Percentiles rank a stretch among this genome's conserved stretches.
phyloP scores from a whole-genome alignment of 345 rosid species.

The Hibiscus trionum region DNA sequence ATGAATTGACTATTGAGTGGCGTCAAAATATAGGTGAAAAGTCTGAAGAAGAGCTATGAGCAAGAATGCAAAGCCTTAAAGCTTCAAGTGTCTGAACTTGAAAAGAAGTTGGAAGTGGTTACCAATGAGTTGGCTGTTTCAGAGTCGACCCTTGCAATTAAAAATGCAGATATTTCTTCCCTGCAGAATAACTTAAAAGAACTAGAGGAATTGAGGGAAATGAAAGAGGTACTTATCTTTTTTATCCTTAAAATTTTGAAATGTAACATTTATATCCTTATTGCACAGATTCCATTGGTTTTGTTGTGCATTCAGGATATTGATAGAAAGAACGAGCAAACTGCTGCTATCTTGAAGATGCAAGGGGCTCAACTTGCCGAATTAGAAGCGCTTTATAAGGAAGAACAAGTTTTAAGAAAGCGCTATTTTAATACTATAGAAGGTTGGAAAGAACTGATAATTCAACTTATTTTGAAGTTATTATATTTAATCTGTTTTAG shows the following conservation, averaged over 20 bases:
- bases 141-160: conserved; percentile 45
- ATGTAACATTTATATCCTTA: background rate
- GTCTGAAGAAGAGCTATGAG: conserved; percentile 46
- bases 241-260: background rate
- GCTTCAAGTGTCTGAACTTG: conserved; percentile 55
- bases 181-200: conserved; percentile 70
- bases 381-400: conserved; percentile 76
- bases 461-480: background rate
- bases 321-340: conserved; percentile 93
- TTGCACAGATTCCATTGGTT: background rate
- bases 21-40: conserved; percentile 39
- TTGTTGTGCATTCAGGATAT: conserved; percentile 54
- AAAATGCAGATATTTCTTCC: conserved; percentile 42
- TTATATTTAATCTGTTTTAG: background rate
- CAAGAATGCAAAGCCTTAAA: conserved; percentile 58
- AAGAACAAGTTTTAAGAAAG: conserved; percentile 83
- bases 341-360: conserved; percentile 94
- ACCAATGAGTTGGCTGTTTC: conserved; percentile 43
- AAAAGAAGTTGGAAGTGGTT: conserved; percentile 50
- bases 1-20: conserved; percentile 39
- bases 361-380: conserved; percentile 91
- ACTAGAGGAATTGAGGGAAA: conserved; percentile 81
- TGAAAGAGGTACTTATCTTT: conserved; percentile 68
- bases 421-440: conserved; percentile 87
- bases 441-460: conserved; percentile 37